Conservation (phyloP, 176 grass and related monocot species). For the Neostapfia colusana region DNA sequence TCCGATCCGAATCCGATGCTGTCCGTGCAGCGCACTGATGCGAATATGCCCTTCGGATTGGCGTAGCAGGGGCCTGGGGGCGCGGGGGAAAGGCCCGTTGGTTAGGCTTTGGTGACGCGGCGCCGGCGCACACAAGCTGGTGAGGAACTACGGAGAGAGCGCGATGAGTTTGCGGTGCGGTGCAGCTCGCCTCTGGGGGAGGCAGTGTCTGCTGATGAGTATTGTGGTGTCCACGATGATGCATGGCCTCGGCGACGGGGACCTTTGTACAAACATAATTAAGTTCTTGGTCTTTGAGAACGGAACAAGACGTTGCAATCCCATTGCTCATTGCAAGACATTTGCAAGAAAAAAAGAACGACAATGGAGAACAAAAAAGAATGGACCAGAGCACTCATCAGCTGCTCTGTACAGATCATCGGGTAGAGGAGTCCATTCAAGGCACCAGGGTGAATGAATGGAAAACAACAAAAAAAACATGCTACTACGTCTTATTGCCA, state of each 20-base stretch:
- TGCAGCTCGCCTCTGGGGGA: no score
- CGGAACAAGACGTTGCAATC: not conserved
- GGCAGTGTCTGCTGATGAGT: no score
- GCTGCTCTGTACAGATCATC: constrained; percentile 26
- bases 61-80: not conserved
- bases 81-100: not conserved
- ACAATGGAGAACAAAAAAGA: constrained; percentile 6
- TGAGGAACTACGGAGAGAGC: no score
- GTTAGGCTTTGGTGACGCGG: no score
- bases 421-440: constrained; percentile 36
- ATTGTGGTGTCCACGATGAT: no score
- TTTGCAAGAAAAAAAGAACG: not conserved
- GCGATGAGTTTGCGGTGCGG: no score
- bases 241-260: no score
- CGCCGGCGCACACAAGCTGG: no score
- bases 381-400: constrained; percentile 8
- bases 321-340: constrained; percentile 10
- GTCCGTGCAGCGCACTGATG: not conserved
- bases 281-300: not conserved
- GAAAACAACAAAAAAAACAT: constrained; percentile 32
- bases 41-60: not conserved
- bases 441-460: constrained; percentile 36
- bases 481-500: constrained; percentile 13
- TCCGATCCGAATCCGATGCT: no score
- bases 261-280: no score